Evolutionary conservation across 306 rosid species (phyloP), one percentile per base, ranked within the genome.

Genomic region (Begonia peltatifolia): DNA sequence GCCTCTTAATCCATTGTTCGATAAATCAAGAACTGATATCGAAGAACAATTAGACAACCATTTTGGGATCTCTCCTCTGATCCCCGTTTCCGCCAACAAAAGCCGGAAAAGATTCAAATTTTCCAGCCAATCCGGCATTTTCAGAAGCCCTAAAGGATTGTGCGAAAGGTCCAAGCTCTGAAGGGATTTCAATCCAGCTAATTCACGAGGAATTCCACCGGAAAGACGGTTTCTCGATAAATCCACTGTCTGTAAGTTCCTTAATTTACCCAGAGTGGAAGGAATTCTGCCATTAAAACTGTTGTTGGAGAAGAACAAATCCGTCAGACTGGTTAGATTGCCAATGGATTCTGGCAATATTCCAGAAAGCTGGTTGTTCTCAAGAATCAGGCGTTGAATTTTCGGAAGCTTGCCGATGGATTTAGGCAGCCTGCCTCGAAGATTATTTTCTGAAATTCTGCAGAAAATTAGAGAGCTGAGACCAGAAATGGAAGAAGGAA

Each of bases 381-480:
- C 75, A 42, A 84, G 72, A 42, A 70, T 73, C 15, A 77, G 69
- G 47, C 68, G 70, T 53, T 70, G 67, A 12, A 84, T 42, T 36
- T 64, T 72, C n/a, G 59, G 46, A 46, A 84, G 84, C 52, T 55
- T 68, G 12, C 94, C 87, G 23, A 77, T 64, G 47, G 84, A 72
- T 14, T 62, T 41, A 15, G 94, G 94, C 38, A 84, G 52, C 30
- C 12, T 22, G 4, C 83, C 84, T 3, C 36, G 42, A 2, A 80
- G 47, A 61, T 17, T 68, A 61, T 84, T 84, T 42, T 70, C 77
- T 20, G 75, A 75, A 13, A 80, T 11, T 23, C 77, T 67, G 41
- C 63, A 84, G 17, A 69, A 77, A 2, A 9, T 58, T 3, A 80
- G 55, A 43, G 94, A 83, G 52, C 11, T 55, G 1, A 83, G 79